Conservation (phyloP, 345 rosid species). For the Melaleuca alternifolia region DNA sequence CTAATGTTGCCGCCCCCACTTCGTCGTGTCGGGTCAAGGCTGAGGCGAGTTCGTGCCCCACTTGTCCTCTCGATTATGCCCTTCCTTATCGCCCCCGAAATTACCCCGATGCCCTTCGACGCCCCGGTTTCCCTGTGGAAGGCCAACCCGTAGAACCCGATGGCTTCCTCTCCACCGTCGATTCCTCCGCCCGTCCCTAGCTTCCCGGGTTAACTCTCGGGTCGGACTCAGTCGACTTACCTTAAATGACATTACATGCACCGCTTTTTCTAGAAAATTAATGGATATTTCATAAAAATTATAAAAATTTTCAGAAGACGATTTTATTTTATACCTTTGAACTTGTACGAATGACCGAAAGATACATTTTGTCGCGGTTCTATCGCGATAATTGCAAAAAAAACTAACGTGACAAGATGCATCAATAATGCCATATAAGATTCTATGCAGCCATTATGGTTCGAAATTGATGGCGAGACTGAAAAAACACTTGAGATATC, state of each 20-base stretch:
- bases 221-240: background rate
- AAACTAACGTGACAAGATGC: accelerated
- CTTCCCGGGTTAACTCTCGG: background rate
- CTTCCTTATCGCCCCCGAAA: background rate
- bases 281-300: too few species aligned
- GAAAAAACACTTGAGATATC: background rate
- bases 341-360: background rate
- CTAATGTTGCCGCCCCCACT: background rate
- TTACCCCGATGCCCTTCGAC: background rate
- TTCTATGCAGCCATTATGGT: background rate
- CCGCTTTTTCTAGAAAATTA: background rate
- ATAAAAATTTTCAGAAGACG: background rate
- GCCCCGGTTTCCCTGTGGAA: background rate
- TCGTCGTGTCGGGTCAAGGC: background rate
- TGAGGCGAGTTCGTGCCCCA: background rate
- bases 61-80: background rate
- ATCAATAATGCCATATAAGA: background rate
- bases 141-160: background rate
- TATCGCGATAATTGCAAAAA: background rate
- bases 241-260: background rate
- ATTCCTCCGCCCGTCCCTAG: background rate
- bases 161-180: background rate
- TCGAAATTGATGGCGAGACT: background rate
- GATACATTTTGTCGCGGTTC: too few species aligned
- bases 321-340: background rate